Evolutionary conservation across 2,329 filamentous ascomycete genomes (phyloP), one percentile per base, ranked within the genome.

Genomic region (Dactylellina leptospora): DNA sequence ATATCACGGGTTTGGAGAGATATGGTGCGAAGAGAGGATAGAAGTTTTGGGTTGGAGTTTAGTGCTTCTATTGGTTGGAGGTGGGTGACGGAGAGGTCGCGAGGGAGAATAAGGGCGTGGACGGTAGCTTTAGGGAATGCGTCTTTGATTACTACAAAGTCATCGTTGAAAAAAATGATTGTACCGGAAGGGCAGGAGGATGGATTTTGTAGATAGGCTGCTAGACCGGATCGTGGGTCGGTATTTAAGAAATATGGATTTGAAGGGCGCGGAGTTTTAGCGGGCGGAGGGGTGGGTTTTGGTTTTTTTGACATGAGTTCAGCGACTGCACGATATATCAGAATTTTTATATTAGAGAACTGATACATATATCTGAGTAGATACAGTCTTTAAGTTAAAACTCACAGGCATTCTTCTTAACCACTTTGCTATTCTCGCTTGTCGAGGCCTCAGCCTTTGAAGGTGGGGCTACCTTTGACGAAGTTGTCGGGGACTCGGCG

Each of bases 51-150:
- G 22, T 72, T 64, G n/a, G 68, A 59, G 20, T 59, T 64, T 75
- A 96, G 87, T 3, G 90, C 91, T 18, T 90, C 85, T 77, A 93
- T 89, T 0, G 93, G 93, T 76, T 96, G 90, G 9, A 87, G 81
- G 4, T 83, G 81, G 75, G 84, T 86, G 77, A 87, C 86, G 1
- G 79, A 77, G 0, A 83, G 78, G 40, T 89, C 86, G 53, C 93
- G 89, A 4, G 93, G 91, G 3, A 97, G 86, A n/a, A 97, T 86
- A 1, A 99, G 89, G 0, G 91, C 84, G 81, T 99, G 95, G 2
- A 97, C 83, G 2, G 86, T 87, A 2, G 90, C 86, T 80, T 97
- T 99, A 6, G 95, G 93, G 78, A 87, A 99, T 73, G 87, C 82
- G 81, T 99, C 95, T 76, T 88, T 85, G 79, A 97, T 90, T 18